A percentile compares a stretch with the other conserved stretches of the same genome.
Conservation (phyloP, 257 asterid genomes). For the Solanum sparsipilum region DNA sequence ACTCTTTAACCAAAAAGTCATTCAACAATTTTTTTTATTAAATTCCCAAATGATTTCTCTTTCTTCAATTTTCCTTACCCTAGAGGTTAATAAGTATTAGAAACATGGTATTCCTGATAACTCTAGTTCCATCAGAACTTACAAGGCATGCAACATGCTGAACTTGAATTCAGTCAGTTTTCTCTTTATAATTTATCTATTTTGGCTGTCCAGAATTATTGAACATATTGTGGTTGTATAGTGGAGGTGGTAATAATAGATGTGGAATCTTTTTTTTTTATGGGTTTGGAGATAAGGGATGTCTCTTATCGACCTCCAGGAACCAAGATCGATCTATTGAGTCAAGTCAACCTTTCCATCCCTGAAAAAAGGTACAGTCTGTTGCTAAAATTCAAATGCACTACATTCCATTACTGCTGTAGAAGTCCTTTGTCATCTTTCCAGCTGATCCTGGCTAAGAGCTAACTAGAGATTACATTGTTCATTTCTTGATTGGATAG, state of each 20-base stretch:
- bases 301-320: conserved; percentile 77
- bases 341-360: conserved; percentile 55
- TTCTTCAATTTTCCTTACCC: neutral
- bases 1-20: neutral
- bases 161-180: neutral
- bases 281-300: conserved; percentile 42
- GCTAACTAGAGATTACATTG: neutral
- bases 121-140: neutral
- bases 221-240: neutral
- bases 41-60: neutral
- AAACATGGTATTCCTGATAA: neutral
- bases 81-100: neutral
- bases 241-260: neutral
- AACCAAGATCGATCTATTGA: conserved; percentile 62
- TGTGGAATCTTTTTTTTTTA: neutral
- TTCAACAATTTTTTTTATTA: neutral
- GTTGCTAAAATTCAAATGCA: neutral
- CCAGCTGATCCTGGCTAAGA: neutral
- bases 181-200: neutral
- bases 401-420: neutral
- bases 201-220: neutral
- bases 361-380: conserved; percentile 59
- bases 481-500: neutral
- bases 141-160: neutral
- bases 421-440: neutral